Conservation (phyloP, 805 yeast species). For the Candida tammaniensis region DNA sequence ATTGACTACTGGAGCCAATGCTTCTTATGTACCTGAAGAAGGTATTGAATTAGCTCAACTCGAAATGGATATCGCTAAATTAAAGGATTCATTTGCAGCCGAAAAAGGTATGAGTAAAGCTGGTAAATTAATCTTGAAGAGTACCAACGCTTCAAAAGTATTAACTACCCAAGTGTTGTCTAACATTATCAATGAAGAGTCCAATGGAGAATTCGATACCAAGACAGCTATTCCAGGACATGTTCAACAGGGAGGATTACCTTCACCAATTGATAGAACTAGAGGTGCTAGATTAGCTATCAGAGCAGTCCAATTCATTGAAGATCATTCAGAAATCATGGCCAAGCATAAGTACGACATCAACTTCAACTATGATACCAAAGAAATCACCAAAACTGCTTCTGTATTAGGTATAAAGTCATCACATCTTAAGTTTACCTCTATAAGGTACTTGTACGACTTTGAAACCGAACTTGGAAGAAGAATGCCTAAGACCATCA, state of each 20-base stretch:
- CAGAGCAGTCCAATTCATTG: conserved; percentile 85
- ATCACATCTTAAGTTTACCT: conserved; percentile 69
- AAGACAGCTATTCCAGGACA: conserved; percentile 98
- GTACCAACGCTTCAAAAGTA: conserved; percentile 77
- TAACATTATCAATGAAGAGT: conserved; percentile 77
- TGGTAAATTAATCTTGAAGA: conserved; percentile 83
- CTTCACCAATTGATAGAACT: conserved; percentile 91
- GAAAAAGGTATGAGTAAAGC: conserved; percentile 80
- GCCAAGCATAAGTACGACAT: conserved; percentile 20
- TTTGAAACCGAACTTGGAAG: conserved; percentile 75
- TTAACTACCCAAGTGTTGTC: conserved; percentile 82
- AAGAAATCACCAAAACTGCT: conserved; percentile 50
- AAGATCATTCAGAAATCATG: conserved; percentile 39
- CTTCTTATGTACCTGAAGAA: conserved; percentile 87
- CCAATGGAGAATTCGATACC: conserved; percentile 75
- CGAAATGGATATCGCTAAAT: conserved; percentile 69
- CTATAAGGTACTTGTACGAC: conserved; percentile 77
- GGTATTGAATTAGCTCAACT: conserved; percentile 66
- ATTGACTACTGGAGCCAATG: conserved; percentile 86
- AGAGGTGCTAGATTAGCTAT: conserved; percentile 88
- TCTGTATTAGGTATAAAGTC: conserved; percentile 81
- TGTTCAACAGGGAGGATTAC: conserved; percentile 95
- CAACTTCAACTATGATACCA: conserved; percentile 33
- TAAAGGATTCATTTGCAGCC: conserved; percentile 63
- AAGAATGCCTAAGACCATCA: conserved; percentile 86